phyloP scores from a whole-genome alignment of 169 alveolate species.

The Plasmodium malariae region DNA sequence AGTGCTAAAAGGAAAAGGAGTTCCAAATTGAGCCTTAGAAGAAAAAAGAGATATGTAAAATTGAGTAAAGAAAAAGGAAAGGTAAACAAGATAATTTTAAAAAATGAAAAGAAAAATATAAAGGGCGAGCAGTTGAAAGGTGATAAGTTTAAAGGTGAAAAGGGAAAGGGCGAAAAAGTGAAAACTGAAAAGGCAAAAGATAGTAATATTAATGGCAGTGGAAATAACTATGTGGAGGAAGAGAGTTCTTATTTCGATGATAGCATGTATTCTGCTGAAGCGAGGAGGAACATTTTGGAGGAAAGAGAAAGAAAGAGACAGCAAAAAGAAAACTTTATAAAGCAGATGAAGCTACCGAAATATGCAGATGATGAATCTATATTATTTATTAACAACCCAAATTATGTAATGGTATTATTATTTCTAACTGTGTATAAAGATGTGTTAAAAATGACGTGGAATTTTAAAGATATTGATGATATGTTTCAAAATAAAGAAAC shows the following conservation, averaged over 20 bases:
- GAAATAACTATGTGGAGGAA: constrained; percentile 13
- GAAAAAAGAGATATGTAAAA: too few relatives aligned
- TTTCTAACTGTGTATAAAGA: constrained; percentile 66
- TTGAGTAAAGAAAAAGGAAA: too few relatives aligned
- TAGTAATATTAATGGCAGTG: background rate
- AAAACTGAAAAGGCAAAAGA: background rate
- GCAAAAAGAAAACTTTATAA: constrained; percentile 40
- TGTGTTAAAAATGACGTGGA: constrained; percentile 67
- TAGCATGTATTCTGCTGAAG: background rate
- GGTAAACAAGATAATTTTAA: too few relatives aligned
- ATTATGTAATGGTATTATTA: constrained; percentile 61
- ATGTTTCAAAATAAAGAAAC: constrained; percentile 76
- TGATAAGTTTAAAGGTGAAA: background rate
- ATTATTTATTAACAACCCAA: constrained; percentile 52
- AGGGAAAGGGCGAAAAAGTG: background rate
- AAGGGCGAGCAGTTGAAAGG: background rate
- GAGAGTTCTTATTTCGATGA: constrained; percentile 26
- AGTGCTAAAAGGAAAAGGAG: background rate
- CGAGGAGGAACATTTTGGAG: constrained; percentile 23
- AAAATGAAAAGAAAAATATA: background rate
- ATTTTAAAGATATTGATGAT: constrained; percentile 70
- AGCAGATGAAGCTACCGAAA: constrained; percentile 50
- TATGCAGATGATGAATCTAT: constrained; percentile 76
- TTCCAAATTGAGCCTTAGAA: too few relatives aligned
- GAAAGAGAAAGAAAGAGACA: constrained; percentile 48